Percentiles rank a stretch among this genome's conserved stretches.
Evolutionary conservation across 352 stramenopile genomes (phyloP).

Genomic region (Plasmopara viticola): DNA sequence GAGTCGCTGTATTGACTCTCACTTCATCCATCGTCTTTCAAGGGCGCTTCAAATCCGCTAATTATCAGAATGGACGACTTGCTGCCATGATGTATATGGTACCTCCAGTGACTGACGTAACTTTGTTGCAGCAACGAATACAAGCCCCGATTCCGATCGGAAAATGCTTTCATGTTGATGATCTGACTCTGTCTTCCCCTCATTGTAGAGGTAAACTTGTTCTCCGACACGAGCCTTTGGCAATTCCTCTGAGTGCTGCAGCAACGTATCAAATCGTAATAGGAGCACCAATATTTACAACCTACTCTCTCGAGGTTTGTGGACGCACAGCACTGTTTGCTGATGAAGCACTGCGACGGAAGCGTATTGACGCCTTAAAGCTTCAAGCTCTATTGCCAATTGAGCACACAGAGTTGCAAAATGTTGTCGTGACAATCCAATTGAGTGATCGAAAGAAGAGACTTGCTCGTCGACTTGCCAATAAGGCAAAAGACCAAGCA

Average conservation of each 20-base stretch:
- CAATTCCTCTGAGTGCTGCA: conserved; percentile 38
- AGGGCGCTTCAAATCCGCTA: conserved; percentile 59
- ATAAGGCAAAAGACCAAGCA: conserved; percentile 39
- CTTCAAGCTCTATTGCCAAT: conserved; percentile 59
- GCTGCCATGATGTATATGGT: conserved; percentile 74
- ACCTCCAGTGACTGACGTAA: conserved; percentile 14
- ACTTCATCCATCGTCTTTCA: conserved; percentile 65
- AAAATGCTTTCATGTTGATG: conserved; percentile 39
- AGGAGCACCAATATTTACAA: conserved; percentile 57
- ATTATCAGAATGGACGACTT: conserved; percentile 70
- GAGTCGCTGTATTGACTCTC: conserved; percentile 42
- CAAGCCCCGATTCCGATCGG: conserved; percentile 39
- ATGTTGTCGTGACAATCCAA: conserved; percentile 64
- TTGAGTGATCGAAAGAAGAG: conserved; percentile 66
- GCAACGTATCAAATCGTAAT: conserved; percentile 73
- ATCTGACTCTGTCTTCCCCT: conserved; percentile 59
- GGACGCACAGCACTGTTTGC: conserved; percentile 41
- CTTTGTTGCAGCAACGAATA: conserved; percentile 8
- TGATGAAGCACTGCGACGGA: conserved; percentile 40
- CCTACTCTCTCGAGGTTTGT: conserved; percentile 58
- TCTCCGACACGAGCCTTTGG: conserved; percentile 49
- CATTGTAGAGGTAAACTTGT: conserved; percentile 63
- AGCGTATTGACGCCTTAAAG: conserved; percentile 48
- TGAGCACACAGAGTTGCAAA: conserved; percentile 53
- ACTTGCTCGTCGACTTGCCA: conserved; percentile 39